phyloP scores from a whole-genome alignment of 1,284 basidiomycete genomes.

The Austroboletus niveus region DNA sequence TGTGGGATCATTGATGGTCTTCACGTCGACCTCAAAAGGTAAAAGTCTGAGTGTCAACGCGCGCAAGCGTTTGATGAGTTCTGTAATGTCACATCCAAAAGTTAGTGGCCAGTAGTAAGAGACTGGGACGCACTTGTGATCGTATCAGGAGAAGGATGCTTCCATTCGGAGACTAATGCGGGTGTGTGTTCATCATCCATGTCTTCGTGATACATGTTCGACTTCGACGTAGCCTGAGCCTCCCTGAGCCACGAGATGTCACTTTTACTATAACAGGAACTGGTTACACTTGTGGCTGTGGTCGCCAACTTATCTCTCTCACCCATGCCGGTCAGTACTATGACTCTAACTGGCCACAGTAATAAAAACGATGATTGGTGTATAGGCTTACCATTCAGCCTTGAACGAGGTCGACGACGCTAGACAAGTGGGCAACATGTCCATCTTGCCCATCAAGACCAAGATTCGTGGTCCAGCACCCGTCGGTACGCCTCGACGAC shows the following conservation, averaged over 20 bases:
- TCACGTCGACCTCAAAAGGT: conserved; percentile 74
- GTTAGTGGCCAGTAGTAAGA: neutral
- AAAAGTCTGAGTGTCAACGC: conserved; percentile 76
- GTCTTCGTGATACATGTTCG: conserved; percentile 37
- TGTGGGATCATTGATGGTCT: conserved; percentile 59
- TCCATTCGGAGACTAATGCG: conserved; percentile 45
- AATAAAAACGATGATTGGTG: conserved; percentile 2
- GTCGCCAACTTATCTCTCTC: conserved; percentile 4
- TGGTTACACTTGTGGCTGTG: neutral
- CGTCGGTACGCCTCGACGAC: conserved; percentile 50
- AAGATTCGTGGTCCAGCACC: conserved; percentile 92
- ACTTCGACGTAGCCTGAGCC: neutral
- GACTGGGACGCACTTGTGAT: conserved; percentile 56
- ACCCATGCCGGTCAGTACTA: conserved; percentile 31
- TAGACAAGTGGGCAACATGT: conserved; percentile 86
- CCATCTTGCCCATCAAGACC: conserved; percentile 89
- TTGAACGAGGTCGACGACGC: conserved; percentile 87
- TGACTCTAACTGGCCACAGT: neutral
- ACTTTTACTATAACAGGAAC: neutral
- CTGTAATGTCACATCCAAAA: conserved; percentile 35
- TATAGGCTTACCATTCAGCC: conserved; percentile 92
- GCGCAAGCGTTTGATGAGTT: conserved; percentile 77
- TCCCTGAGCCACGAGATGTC: no score
- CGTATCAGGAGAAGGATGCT: conserved; percentile 64
- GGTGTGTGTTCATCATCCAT: conserved; percentile 46